phyloP scores from a whole-genome alignment of 345 rosid species.

The Garcia nutans region DNA sequence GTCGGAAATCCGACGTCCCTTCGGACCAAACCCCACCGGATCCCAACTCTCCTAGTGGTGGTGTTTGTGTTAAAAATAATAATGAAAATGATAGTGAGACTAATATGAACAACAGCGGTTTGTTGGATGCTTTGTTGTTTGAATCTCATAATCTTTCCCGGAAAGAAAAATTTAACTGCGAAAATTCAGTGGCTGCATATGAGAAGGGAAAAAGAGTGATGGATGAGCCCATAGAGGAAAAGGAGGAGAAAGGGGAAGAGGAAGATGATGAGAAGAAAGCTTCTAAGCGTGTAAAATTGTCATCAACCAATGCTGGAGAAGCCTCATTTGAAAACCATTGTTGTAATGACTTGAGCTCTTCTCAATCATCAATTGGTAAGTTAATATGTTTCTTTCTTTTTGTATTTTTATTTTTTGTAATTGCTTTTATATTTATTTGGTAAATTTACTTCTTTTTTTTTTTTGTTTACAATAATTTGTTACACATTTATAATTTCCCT shows the following conservation, averaged over 20 bases:
- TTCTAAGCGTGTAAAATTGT: constrained; percentile 14
- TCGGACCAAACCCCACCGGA: constrained; percentile 45
- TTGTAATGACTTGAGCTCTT: constrained; percentile 36
- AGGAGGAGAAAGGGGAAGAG: not conserved
- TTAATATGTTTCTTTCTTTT: not conserved
- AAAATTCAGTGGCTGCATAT: not conserved
- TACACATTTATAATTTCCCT: too few species aligned
- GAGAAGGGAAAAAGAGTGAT: constrained; percentile 30
- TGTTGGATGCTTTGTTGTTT: constrained; percentile 53
- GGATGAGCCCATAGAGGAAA: not conserved
- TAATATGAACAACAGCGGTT: constrained; percentile 38
- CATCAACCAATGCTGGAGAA: constrained; percentile 10
- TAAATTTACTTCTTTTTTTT: too few species aligned
- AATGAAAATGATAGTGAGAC: constrained; percentile 7
- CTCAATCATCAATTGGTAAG: constrained; percentile 54
- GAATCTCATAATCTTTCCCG: constrained; percentile 47
- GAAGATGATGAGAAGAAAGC: not conserved
- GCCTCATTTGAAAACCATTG: constrained; percentile 30
- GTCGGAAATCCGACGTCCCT: constrained; percentile 38
- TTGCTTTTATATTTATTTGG: not conserved
- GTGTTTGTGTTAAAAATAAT: constrained; percentile 15
- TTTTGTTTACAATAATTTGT: too few species aligned
- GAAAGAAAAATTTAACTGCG: constrained; percentile 15
- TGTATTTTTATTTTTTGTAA: not conserved
- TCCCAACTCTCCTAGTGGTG: constrained; percentile 18